Evolutionary conservation across 2,329 filamentous ascomycete species (phyloP).

Genomic region (Zasmidium angulare): DNA sequence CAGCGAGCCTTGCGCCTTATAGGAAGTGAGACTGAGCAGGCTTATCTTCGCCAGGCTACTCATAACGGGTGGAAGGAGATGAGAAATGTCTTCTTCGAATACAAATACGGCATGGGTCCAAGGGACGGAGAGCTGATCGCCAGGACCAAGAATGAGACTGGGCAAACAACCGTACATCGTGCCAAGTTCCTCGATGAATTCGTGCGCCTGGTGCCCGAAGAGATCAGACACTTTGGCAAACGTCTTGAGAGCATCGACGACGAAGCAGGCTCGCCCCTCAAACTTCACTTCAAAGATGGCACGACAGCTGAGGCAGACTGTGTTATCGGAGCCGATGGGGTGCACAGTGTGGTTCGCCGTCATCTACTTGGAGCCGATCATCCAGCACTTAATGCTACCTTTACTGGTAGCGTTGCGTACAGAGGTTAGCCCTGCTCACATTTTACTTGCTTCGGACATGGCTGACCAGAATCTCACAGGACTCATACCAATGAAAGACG

Average conservation of each 20-base stretch:
- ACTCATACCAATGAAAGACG: slow-evolving; percentile 54
- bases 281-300: slow-evolving; percentile 37
- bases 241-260: slow-evolving; percentile 27
- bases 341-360: slow-evolving; percentile 48
- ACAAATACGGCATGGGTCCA: slow-evolving; percentile 1
- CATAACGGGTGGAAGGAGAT: background rate
- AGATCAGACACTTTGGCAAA: slow-evolving; percentile 33
- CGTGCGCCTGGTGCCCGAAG: slow-evolving; percentile 40
- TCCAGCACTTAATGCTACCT: slow-evolving; percentile 48
- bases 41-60: background rate
- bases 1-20: slow-evolving; percentile 53
- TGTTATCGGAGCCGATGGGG: slow-evolving; percentile 31
- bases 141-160: slow-evolving; percentile 12
- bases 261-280: slow-evolving; percentile 26
- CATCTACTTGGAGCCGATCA: slow-evolving; percentile 36
- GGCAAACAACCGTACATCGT: slow-evolving; percentile 30
- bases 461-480: slow-evolving; percentile 31
- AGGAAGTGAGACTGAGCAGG: slow-evolving; percentile 42
- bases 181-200: slow-evolving; percentile 43
- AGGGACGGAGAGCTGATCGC: slow-evolving; percentile 26
- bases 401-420: slow-evolving; percentile 60
- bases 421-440: slow-evolving; percentile 52
- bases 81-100: background rate
- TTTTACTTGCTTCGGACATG: slow-evolving; percentile 43
- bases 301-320: slow-evolving; percentile 45